Conservation (phyloP, 139 green algal species). For the Deuterostichococcus epilithicus region DNA sequence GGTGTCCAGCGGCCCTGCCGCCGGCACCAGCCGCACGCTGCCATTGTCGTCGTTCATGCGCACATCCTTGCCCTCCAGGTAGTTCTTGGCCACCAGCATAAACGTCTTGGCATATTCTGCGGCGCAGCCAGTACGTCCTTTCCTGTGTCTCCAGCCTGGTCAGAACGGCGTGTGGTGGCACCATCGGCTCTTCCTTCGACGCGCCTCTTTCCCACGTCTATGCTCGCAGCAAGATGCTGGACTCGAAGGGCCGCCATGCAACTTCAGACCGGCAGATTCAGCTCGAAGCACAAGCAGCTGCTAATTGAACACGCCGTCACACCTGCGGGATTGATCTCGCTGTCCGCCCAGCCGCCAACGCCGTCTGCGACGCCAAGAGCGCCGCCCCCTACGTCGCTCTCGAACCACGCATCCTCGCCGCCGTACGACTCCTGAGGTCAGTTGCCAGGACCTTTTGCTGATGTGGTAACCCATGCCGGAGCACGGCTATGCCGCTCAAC, state of each 20-base stretch:
- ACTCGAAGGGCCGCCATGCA: no score
- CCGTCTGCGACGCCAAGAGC: slow-evolving; percentile 83
- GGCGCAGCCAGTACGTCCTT: slow-evolving; percentile 1
- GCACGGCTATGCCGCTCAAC: no score
- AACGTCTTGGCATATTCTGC: slow-evolving; percentile 76
- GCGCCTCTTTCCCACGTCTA: no score
- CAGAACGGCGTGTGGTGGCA: no score
- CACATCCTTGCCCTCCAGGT: slow-evolving; percentile 52
- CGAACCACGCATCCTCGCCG: slow-evolving; percentile 85
- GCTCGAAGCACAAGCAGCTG: no score
- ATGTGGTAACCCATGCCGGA: no score
- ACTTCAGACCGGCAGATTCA: no score
- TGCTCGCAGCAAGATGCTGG: no score
- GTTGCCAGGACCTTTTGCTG: not conserved
- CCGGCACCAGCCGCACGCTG: not conserved
- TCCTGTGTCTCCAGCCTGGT: no score
- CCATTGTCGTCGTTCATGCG: not conserved
- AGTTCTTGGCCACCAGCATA: slow-evolving; percentile 60
- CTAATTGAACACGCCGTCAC: no score
- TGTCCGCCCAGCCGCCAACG: slow-evolving; percentile 84
- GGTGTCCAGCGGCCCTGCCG: not conserved
- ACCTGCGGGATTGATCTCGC: slow-evolving; percentile 80
- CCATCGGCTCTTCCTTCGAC: no score
- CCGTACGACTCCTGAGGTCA: slow-evolving; percentile 60
- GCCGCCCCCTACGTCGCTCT: slow-evolving; percentile 45